Conservation (phyloP, 345 rosid genomes). For the Hibiscus trionum region DNA sequence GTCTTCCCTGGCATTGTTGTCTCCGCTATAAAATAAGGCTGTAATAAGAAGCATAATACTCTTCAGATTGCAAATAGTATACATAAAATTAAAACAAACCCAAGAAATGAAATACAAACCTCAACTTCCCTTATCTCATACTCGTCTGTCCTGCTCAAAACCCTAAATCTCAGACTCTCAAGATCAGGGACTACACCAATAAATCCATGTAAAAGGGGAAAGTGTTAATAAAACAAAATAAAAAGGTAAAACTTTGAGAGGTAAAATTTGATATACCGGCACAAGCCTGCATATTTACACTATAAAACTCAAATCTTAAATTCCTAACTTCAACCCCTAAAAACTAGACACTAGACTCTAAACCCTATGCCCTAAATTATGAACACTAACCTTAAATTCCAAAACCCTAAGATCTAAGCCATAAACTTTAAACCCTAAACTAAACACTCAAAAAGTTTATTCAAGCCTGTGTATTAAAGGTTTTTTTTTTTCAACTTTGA, state of each 20-base stretch:
- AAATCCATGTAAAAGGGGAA: background rate
- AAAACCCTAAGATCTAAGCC: too few species aligned
- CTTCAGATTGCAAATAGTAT: background rate
- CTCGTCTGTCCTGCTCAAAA: conserved; percentile 41
- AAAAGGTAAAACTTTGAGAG: background rate
- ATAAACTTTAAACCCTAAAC: too few species aligned
- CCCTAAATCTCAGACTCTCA: conserved; percentile 59
- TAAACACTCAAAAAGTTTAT: too few species aligned
- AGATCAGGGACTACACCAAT: conserved; percentile 65
- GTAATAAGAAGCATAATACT: conserved; percentile 12
- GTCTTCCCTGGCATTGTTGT: conserved; percentile 67
- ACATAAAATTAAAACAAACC: conserved; percentile 7
- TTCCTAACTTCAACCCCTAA: too few species aligned
- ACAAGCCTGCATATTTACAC: too few species aligned
- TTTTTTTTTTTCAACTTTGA: background rate
- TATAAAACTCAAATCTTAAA: too few species aligned
- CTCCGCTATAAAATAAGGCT: conserved; percentile 84
- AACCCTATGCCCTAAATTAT: too few species aligned
- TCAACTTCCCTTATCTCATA: conserved; percentile 86
- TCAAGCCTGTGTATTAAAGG: too few species aligned
- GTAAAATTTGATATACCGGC: too few species aligned
- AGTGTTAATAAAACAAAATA: background rate
- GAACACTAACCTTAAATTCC: too few species aligned
- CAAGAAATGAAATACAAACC: conserved; percentile 30
- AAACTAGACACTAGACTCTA: too few species aligned